Conservation (phyloP, 202 grass and related monocot species). For the Saccharum hybrid region DNA sequence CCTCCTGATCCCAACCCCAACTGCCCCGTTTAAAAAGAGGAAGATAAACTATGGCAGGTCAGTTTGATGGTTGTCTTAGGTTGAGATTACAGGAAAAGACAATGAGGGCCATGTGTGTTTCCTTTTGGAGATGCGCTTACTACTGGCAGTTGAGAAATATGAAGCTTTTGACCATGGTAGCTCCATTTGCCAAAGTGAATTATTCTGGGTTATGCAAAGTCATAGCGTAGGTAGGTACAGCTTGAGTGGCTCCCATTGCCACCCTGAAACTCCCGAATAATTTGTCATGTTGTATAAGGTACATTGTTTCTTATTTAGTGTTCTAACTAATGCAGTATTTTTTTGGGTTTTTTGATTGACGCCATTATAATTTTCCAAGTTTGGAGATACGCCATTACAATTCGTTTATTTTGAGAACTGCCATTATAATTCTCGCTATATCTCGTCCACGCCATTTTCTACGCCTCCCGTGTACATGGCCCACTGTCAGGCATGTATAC, state of each 20-base stretch:
- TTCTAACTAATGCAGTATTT: not conserved
- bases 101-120: conserved; percentile 24
- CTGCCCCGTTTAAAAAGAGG: conserved; percentile 40
- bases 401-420: no score
- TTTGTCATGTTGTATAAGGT: not conserved
- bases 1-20: conserved; percentile 50
- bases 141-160: conserved; percentile 31
- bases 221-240: conserved; percentile 17
- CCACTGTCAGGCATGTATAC: no score
- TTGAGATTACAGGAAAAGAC: conserved; percentile 42
- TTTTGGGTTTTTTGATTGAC: not conserved
- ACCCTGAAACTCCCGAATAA: not conserved
- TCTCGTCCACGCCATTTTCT: no score
- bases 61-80: conserved; percentile 37
- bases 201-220: conserved; percentile 24
- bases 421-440: no score
- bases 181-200: conserved; percentile 15
- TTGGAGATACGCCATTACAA: no score
- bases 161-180: conserved; percentile 29
- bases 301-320: conserved; percentile 20
- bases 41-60: conserved; percentile 18
- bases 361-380: no score
- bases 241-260: not conserved
- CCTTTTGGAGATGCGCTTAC: conserved; percentile 25
- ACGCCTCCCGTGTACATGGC: no score